Evolutionary conservation across 768 basidiomycete genomes (phyloP).

Genomic region (Imleria badia): DNA sequence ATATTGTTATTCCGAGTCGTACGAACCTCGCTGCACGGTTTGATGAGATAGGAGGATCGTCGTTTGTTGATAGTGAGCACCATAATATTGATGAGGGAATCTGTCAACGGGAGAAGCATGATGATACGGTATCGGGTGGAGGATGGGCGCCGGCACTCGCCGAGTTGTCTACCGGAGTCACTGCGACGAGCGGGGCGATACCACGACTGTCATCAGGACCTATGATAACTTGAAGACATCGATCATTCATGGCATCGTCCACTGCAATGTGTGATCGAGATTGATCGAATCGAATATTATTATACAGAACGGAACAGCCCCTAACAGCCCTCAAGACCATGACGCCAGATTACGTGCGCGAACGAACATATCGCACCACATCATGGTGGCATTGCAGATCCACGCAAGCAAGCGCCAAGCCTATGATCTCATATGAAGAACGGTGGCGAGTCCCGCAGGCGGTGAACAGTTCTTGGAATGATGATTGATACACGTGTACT

Average conservation of each 20-base stretch:
- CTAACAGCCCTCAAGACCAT: background rate
- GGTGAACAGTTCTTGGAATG: conserved; percentile 1
- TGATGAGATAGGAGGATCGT: conserved; percentile 2
- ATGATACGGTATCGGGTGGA: background rate
- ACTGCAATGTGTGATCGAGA: conserved; percentile 2
- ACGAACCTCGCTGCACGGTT: background rate
- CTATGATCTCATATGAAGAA: conserved; percentile 3
- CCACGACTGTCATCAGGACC: background rate
- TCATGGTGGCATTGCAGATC: conserved; percentile 4
- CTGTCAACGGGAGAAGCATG: background rate
- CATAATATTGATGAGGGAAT: background rate
- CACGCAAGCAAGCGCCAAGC: no score
- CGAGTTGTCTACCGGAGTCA: background rate
- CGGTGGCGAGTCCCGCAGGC: background rate
- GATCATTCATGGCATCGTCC: background rate
- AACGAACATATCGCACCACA: background rate
- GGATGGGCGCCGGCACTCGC: background rate
- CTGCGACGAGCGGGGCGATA: conserved; percentile 4
- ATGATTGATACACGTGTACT: conserved; percentile 19
- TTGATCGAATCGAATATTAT: background rate
- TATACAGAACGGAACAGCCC: no score
- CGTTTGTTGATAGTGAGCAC: background rate
- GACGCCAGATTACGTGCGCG: background rate
- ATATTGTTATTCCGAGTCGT: background rate
- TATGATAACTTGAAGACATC: no score